Base-by-base conservation (phyloP, 202 grass and related monocot species). In the Bolboschoenoplectus hybrid region DNA sequence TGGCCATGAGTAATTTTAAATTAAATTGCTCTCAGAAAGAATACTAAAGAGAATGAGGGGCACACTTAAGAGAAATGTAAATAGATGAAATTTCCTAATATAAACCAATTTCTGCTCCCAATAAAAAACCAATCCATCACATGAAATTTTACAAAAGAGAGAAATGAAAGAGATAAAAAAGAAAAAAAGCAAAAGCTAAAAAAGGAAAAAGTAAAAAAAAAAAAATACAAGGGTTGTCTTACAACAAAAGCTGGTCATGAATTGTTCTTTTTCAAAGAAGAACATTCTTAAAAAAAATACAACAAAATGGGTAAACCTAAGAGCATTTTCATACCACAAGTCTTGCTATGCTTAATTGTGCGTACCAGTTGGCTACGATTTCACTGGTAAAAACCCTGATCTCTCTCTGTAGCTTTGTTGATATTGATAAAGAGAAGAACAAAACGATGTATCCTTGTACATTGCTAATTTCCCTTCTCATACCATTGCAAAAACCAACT, bases 91-190 rank as follows among this genome's bases (percentile, higher is more conserved):
- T 53, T 38, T 77, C 32, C 11, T 17, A 39, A 77, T 20, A 34
- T 35, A 14, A 77, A 26, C 8, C 36, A 74, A 74, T 32, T 74
- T 74, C 11, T 50, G n/a, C 17, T 26, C 9, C 45, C 10, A 39
- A 57, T 1, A 60, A 41, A 60, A 45, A 57, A 19, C 7, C 0
- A 14, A 58, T 14, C 58, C 36, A 58, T 55, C 49, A 38, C 10
- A 76, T 35, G 81, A n/a, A 81, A n/a, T 17, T 43, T 16, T 85
- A 58, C 44, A 46, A 63, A 82, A 80, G 5, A 88, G 49, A 43
- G 3, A 52, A 9, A 40, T 9, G 68, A 50, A 51, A 50, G 11
- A 57, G 39, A 53, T 43, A 50, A 3, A 50, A n/a, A 41, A 19
- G 0, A 67, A 16, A 1, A 11, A 39, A 64, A 35, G 26, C 26